Percentiles rank a stretch among this genome's conserved stretches.
phyloP scores from a whole-genome alignment of 495 filamentous ascomycete genomes.

The Cercophora samala region DNA sequence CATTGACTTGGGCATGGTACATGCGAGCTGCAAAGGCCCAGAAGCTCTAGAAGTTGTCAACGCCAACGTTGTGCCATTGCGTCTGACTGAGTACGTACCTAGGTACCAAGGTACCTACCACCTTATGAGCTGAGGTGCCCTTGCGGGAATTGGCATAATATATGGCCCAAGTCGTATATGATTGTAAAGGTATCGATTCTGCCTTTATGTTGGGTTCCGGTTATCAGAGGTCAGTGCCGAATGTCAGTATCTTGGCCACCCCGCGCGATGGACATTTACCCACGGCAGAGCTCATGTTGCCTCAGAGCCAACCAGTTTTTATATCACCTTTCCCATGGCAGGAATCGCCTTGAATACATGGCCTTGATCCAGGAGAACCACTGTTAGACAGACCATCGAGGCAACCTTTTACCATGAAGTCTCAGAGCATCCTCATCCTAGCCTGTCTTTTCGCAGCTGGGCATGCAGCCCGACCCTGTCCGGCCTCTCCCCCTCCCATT shows the following conservation, averaged over 20 bases:
- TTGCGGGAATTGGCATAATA: no score
- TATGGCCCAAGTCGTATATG: background rate
- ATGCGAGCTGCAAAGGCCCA: no score
- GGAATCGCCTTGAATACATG: background rate
- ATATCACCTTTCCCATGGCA: background rate
- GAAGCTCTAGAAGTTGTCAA: no score
- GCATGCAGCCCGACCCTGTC: background rate
- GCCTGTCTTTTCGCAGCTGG: background rate
- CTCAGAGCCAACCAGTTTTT: background rate
- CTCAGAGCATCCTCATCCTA: background rate
- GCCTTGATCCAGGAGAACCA: background rate
- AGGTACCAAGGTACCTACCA: no score
- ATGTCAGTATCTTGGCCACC: background rate
- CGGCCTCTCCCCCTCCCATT: background rate
- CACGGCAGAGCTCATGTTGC: background rate
- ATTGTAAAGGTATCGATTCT: background rate
- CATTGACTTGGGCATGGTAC: no score
- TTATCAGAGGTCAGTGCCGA: background rate
- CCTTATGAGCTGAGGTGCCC: no score
- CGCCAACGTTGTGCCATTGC: no score
- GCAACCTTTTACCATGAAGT: background rate
- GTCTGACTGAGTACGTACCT: no score
- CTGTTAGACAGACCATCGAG: background rate
- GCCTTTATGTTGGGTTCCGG: no score
- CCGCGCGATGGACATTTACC: background rate